Conservation (phyloP, 169 alveolate genomes). For the Amoebophrya sp. region DNA sequence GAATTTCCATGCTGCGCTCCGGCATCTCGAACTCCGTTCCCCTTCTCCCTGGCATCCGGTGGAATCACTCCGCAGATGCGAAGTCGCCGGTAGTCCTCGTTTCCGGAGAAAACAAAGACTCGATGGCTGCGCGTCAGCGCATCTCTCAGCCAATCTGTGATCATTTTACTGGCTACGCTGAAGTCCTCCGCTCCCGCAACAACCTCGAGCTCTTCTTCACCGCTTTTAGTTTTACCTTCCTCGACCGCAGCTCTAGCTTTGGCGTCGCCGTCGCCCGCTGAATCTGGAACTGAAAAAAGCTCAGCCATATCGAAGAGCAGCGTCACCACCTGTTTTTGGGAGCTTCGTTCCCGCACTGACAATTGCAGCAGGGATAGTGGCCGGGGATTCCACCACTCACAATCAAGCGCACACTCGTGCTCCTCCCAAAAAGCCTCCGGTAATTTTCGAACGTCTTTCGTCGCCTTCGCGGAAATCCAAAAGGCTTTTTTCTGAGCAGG, state of each 20-base stretch:
- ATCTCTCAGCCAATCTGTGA: too few species aligned
- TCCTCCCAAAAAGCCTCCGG: neutral
- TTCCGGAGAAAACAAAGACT: too few species aligned
- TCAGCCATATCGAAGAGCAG: too few species aligned
- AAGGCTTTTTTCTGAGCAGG: neutral
- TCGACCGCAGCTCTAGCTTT: neutral
- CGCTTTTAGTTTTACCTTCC: neutral
- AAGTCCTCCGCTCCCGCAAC: neutral
- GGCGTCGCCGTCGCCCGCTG: neutral
- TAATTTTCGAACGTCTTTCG: neutral
- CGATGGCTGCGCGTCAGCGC: too few species aligned
- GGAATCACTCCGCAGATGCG: too few species aligned
- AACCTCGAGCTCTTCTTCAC: neutral
- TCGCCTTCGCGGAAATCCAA: neutral
- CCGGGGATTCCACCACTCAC: neutral
- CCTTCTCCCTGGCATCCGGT: too few species aligned
- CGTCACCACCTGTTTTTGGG: too few species aligned
- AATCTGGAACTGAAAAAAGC: too few species aligned
- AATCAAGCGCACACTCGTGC: neutral
- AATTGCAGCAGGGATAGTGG: neutral
- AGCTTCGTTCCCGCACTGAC: neutral
- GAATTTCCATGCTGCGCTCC: too few species aligned
- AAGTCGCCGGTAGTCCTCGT: too few species aligned
- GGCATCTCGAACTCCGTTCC: too few species aligned
- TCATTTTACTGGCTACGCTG: too few species aligned